phyloP scores from a whole-genome alignment of 148 eudicot genomes.

The Chenopodium formosanum region DNA sequence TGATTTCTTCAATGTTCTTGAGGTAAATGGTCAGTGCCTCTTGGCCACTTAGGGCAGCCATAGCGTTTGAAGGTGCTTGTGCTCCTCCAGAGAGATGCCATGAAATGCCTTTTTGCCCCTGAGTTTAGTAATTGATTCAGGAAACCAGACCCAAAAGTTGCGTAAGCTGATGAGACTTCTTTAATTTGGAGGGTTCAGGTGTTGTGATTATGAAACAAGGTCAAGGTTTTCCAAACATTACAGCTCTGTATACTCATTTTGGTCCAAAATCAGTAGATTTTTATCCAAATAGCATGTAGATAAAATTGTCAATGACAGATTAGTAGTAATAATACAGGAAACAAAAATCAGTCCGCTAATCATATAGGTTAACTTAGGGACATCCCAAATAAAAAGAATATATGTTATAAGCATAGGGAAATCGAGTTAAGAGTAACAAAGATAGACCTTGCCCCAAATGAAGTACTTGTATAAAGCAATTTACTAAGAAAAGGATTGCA shows the following conservation, averaged over 20 bases:
- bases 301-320: neutral
- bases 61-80: slow-evolving; percentile 37
- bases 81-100: slow-evolving; percentile 37
- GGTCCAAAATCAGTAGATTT: slow-evolving; percentile 20
- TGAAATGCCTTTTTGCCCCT: slow-evolving; percentile 39
- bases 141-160: slow-evolving; percentile 41
- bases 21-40: slow-evolving; percentile 37
- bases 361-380: no score
- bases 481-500: no score
- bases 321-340: no score
- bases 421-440: no score
- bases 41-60: slow-evolving; percentile 40
- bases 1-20: slow-evolving; percentile 30
- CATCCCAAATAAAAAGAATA: no score
- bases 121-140: slow-evolving; percentile 37
- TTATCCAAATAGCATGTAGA: neutral
- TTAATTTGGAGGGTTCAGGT: slow-evolving; percentile 32
- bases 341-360: no score
- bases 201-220: slow-evolving; percentile 35
- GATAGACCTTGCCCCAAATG: no score
- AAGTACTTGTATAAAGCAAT: no score
- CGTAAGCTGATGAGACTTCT: slow-evolving; percentile 32
- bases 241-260: slow-evolving; percentile 35
- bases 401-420: no score
- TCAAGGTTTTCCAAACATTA: slow-evolving; percentile 40